A percentile compares a stretch with the other conserved stretches of the same genome.
Conservation (phyloP, 2,329 filamentous ascomycete genomes). For the Cladosporium velox region DNA sequence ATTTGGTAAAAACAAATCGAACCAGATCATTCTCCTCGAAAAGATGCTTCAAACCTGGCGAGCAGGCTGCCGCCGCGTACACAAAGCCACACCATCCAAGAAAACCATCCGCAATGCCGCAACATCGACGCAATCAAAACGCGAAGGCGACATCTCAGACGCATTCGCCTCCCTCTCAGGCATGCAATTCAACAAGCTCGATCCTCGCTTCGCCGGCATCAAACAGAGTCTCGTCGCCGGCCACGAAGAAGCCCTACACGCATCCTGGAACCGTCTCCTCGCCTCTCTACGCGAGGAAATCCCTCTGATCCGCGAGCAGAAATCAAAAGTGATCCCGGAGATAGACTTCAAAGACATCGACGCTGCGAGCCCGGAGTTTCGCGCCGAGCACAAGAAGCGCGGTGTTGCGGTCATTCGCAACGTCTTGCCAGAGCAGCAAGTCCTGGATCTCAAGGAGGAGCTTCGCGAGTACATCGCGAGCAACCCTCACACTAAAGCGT, state of each 20-base stretch:
- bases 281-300: slow-evolving; percentile 47
- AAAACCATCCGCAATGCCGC: slow-evolving; percentile 22
- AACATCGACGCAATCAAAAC: slow-evolving; percentile 40
- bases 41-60: slow-evolving; percentile 8
- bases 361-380: slow-evolving; percentile 57
- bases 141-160: slow-evolving; percentile 53
- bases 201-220: slow-evolving; percentile 48
- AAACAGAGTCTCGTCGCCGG: slow-evolving; percentile 49
- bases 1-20: not conserved
- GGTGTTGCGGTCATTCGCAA: slow-evolving; percentile 52
- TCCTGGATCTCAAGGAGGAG: slow-evolving; percentile 47
- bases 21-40: not conserved
- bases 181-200: slow-evolving; percentile 47
- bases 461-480: slow-evolving; percentile 47
- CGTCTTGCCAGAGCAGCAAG: slow-evolving; percentile 48
- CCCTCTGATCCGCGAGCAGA: slow-evolving; percentile 45
- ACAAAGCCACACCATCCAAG: not conserved
- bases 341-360: slow-evolving; percentile 51
- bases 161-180: slow-evolving; percentile 53
- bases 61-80: slow-evolving; percentile 11
- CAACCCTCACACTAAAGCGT: slow-evolving; percentile 51
- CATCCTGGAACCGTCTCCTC: slow-evolving; percentile 52
- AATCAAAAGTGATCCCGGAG: slow-evolving; percentile 48
- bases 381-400: slow-evolving; percentile 59
- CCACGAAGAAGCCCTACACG: slow-evolving; percentile 49